phyloP scores from a whole-genome alignment of 192 early-diverging fungal genomes.

The Phlyctochytrium bullatum region DNA sequence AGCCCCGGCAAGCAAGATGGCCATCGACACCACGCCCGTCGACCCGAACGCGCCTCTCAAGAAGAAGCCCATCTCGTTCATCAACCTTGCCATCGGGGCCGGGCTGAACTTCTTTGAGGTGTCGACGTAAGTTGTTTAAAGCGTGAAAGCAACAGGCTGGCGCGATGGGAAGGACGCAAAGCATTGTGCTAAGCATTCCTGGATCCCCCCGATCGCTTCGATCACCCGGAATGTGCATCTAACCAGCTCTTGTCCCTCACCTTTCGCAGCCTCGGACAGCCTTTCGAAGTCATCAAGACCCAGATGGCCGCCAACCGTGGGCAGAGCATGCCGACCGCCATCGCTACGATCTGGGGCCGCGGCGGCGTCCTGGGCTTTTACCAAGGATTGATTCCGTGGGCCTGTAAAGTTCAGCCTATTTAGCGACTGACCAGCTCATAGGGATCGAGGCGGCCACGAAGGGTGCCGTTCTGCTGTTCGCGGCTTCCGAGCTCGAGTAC shows the following conservation, averaged over 20 bases:
- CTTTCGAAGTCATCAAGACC: slow-evolving; percentile 86
- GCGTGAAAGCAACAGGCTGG: too few relatives aligned
- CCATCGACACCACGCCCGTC: slow-evolving; percentile 24
- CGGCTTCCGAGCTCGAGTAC: slow-evolving; percentile 73
- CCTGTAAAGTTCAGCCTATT: too few relatives aligned
- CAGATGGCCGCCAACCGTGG: slow-evolving; percentile 90
- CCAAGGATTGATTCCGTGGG: slow-evolving; percentile 82
- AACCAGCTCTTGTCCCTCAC: too few relatives aligned
- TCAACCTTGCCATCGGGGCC: slow-evolving; percentile 85
- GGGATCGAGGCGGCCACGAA: slow-evolving; percentile 79
- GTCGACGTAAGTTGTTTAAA: too few relatives aligned
- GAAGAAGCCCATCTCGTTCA: slow-evolving; percentile 86
- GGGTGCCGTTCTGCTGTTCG: slow-evolving; percentile 75
- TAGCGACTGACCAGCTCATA: too few relatives aligned
- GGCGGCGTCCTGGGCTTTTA: slow-evolving; percentile 92
- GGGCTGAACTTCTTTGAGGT: slow-evolving; percentile 77
- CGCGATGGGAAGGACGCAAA: too few relatives aligned
- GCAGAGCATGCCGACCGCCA: slow-evolving; percentile 68
- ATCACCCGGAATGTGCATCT: too few relatives aligned
- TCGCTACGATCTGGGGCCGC: slow-evolving; percentile 75
- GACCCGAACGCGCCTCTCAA: slow-evolving; percentile 50
- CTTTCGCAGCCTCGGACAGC: slow-evolving; percentile 28
- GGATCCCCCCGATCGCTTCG: too few relatives aligned
- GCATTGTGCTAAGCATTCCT: too few relatives aligned
- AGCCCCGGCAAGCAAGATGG: slow-evolving; percentile 12